Base-by-base conservation (phyloP, 805 yeast genomes). In the Hanseniaspora mollemarum region DNA sequence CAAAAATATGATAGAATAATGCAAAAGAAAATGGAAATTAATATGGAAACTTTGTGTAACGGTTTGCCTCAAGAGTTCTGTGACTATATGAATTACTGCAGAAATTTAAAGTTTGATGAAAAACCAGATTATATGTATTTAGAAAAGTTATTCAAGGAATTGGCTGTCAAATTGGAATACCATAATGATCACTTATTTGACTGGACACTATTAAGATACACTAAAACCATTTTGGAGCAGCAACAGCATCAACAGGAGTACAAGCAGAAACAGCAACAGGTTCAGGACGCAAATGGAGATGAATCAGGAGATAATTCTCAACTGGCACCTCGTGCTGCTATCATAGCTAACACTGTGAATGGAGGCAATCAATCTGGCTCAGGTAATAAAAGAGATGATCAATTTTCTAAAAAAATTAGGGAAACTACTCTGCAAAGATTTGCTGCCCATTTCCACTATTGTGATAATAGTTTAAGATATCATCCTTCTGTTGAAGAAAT, bases 1-100 rank as follows among this genome's bases (percentile, higher is more conserved):
- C 96, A 90, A 67, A 90, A 92, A 69, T 90, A 90, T 68, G 96
- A 90, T 69, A 77, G 96, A 55, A 92, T 90, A 60, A 81, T 90
- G 80, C 96, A 90, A 65, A 86, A 85, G 72, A 90, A 90, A 67
- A 79, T 88, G 78, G 79, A 94, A 45, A 86, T 95, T 8, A 82
- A 94, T 24, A 77, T 88, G 37, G 92, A 85, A 61, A 76, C 80
- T 13, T 75, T 90, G 59, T 88, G 96, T 56, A 79, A 86, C 61
- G 97, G 97, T 7, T 75, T 92, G 58, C 98, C 98, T 19, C 73
- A 75, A 46, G 96, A 90, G 69, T 90, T 90, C 65, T 79, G 83
- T 56, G 81, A 83, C 59, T 90, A 88, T 66, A 74, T 90, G 74
- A 78, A 81, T 59, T 92, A 92, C 65, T 83, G 92, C 53, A 84